phyloP scores from a whole-genome alignment of 306 rosid genomes.

The Rosa lucieae region DNA sequence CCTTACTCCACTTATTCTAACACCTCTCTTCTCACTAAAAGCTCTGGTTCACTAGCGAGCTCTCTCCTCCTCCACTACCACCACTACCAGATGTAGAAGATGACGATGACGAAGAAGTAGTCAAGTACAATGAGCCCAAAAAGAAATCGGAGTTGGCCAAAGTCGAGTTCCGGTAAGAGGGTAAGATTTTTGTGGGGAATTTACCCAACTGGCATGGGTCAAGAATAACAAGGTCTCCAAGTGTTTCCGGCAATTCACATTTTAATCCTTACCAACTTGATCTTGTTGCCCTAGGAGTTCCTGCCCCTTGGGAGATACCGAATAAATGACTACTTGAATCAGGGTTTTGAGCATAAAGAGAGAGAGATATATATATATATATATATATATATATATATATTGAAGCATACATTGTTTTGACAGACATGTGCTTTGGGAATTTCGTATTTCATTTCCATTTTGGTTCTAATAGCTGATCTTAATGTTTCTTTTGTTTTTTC shows the following conservation, averaged over 20 bases:
- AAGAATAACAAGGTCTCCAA: constrained; percentile 67
- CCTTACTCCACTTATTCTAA: constrained; percentile 13
- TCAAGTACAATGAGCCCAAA: constrained; percentile 8
- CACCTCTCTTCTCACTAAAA: constrained; percentile 49
- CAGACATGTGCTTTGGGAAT: too few relatives aligned
- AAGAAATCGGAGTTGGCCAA: constrained; percentile 9
- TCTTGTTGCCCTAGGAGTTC: too few relatives aligned
- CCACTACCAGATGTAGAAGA: not conserved
- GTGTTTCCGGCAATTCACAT: constrained; percentile 73
- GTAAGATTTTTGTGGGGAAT: constrained; percentile 85
- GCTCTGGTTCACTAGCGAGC: constrained; percentile 92
- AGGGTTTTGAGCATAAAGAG: too few relatives aligned
- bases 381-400: too few relatives aligned
- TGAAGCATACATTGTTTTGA: too few relatives aligned
- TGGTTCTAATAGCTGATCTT: too few relatives aligned
- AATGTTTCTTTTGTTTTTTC: too few relatives aligned
- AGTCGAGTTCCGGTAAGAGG: constrained; percentile 58
- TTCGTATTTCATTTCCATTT: too few relatives aligned
- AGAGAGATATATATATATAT: too few relatives aligned
- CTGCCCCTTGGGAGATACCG: too few relatives aligned
- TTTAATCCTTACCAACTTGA: too few relatives aligned
- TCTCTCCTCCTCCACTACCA: constrained; percentile 38
- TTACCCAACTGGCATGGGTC: constrained; percentile 61
- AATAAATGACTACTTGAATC: too few relatives aligned
- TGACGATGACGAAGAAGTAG: constrained; percentile 3